Evolutionary conservation across 306 rosid species (phyloP).

Genomic region (Rosa rugosa): DNA sequence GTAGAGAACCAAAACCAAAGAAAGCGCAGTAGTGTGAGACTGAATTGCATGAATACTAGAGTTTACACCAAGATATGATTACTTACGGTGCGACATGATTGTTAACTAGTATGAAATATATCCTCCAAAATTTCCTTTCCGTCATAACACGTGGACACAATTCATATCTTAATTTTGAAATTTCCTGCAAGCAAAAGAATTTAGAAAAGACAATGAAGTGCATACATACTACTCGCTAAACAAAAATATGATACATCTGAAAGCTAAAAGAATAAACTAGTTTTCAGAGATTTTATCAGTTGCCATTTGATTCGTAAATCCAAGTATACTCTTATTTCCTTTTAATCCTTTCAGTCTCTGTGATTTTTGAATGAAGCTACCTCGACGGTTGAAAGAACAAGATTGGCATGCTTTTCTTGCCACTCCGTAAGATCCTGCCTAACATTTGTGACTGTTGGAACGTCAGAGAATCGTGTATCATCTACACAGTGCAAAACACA

Average conservation of each 20-base stretch:
- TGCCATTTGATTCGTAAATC: neutral
- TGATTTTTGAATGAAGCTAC: slow-evolving; percentile 27
- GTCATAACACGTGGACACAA: slow-evolving; percentile 72
- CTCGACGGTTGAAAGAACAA: slow-evolving; percentile 64
- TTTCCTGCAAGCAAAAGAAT: slow-evolving; percentile 51
- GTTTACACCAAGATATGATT: neutral
- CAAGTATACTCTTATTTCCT: neutral
- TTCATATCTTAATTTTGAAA: slow-evolving; percentile 63
- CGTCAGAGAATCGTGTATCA: slow-evolving; percentile 48
- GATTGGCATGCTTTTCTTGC: slow-evolving; percentile 71
- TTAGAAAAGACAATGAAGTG: neutral
- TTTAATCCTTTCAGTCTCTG: neutral
- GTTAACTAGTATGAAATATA: slow-evolving; percentile 61
- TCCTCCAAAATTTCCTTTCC: slow-evolving; percentile 79
- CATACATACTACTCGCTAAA: neutral
- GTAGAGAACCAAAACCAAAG: slow-evolving; percentile 12
- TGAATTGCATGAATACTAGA: slow-evolving; percentile 6
- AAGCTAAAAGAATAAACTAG: neutral
- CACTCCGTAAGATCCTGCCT: slow-evolving; percentile 71
- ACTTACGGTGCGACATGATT: slow-evolving; percentile 62
- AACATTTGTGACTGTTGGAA: slow-evolving; percentile 57
- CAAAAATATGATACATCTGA: neutral
- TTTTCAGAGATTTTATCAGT: neutral
- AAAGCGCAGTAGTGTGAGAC: slow-evolving; percentile 2
- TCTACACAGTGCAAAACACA: slow-evolving; percentile 43